Percentiles rank a stretch among this genome's conserved stretches.
phyloP scores from a whole-genome alignment of 2,329 filamentous ascomycete genomes.

The Phyllosticta ampelicida region DNA sequence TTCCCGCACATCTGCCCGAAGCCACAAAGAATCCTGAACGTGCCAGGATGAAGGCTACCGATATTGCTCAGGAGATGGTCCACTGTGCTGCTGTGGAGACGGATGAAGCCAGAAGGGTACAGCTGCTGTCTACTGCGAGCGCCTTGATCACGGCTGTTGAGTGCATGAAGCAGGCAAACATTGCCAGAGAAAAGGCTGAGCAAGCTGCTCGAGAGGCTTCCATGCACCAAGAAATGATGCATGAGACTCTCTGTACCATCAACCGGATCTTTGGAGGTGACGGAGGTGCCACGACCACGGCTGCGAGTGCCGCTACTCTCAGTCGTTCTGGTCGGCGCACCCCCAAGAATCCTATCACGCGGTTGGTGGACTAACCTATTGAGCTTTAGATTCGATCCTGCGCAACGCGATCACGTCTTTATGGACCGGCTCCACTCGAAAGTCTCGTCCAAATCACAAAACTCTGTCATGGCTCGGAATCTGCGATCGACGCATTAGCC shows the following conservation, averaged over 20 bases:
- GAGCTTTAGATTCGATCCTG: not conserved
- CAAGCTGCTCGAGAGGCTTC: constrained; percentile 18
- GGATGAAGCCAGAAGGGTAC: not conserved
- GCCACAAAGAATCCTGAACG: not conserved
- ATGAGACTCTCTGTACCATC: constrained; percentile 4
- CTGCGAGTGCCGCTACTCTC: not conserved
- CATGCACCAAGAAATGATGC: constrained; percentile 12
- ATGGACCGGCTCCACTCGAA: not conserved
- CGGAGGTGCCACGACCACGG: not conserved
- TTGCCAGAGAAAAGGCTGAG: constrained; percentile 15
- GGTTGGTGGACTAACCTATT: not conserved
- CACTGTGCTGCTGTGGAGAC: not conserved
- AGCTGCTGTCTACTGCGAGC: not conserved
- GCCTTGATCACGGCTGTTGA: constrained; percentile 14
- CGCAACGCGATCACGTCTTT: not conserved
- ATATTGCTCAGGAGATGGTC: not conserved
- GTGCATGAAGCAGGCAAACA: constrained; percentile 14
- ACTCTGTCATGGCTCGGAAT: not conserved
- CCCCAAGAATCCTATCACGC: not conserved
- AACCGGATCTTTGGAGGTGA: not conserved
- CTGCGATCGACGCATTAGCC: not conserved
- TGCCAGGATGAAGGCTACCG: not conserved
- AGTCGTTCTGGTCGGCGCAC: not conserved
- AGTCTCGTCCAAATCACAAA: not conserved
- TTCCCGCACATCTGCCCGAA: constrained; percentile 7